A percentile compares a stretch with the other conserved stretches of the same genome.
phyloP scores from a whole-genome alignment of 371 early-diverging fungal genomes.

The Rhizopus stolonifer region DNA sequence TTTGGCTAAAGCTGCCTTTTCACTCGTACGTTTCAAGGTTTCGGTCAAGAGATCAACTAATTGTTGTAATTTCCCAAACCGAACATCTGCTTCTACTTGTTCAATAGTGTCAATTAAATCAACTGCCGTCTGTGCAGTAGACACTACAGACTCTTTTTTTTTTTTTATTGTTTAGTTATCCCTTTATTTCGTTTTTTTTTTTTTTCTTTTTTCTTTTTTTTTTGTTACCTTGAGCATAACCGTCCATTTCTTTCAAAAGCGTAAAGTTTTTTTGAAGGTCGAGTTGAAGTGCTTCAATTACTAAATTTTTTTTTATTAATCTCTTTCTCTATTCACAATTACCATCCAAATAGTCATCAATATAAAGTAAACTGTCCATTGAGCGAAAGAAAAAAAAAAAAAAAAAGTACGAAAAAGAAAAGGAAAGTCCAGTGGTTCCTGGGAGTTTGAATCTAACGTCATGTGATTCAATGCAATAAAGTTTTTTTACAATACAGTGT shows the following conservation, averaged over 20 bases:
- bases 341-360: slow-evolving; percentile 93
- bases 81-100: slow-evolving; percentile 51
- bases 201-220: no score
- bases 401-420: not conserved
- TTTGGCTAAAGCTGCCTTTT: slow-evolving; percentile 88
- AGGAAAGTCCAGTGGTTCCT: not conserved
- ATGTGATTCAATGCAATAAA: not conserved
- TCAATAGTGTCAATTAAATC: slow-evolving; percentile 57
- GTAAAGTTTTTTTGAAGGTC: slow-evolving; percentile 90
- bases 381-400: slow-evolving; percentile 8
- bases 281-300: slow-evolving; percentile 83
- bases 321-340: no score
- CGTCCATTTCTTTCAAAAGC: slow-evolving; percentile 86
- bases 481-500: no score
- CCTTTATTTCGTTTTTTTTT: no score
- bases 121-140: slow-evolving; percentile 58
- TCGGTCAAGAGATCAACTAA: slow-evolving; percentile 63
- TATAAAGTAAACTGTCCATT: slow-evolving; percentile 59
- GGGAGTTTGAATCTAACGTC: not conserved
- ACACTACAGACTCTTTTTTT: slow-evolving; percentile 55
- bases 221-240: slow-evolving; percentile 70
- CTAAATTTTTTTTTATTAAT: slow-evolving; percentile 28
- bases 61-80: slow-evolving; percentile 58
- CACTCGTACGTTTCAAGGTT: slow-evolving; percentile 85
- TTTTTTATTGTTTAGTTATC: no score